phyloP scores from a whole-genome alignment of 208 protist species.

The Leishmania aethiopica region DNA sequence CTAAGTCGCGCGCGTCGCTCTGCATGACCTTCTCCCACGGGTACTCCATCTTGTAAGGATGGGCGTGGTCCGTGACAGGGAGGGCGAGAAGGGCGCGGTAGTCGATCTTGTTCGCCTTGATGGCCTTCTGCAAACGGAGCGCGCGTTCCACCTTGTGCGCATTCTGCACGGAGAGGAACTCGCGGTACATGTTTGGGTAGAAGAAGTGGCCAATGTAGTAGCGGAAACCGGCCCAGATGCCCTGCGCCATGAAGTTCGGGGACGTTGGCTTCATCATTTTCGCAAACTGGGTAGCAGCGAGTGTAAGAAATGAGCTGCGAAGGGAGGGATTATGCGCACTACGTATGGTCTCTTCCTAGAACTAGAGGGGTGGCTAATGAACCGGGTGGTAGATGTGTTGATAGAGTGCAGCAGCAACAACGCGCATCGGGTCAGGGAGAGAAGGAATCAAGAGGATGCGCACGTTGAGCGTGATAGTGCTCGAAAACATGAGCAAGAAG shows the following conservation, averaged over 20 bases:
- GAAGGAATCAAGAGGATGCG: neutral
- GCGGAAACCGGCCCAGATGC: constrained; percentile 86
- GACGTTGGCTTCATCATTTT: constrained; percentile 83
- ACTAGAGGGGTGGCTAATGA: neutral
- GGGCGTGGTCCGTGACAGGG: constrained; percentile 89
- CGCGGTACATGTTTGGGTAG: constrained; percentile 91
- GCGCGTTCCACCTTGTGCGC: constrained; percentile 89
- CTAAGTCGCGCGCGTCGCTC: constrained; percentile 77
- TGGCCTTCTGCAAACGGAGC: constrained; percentile 86
- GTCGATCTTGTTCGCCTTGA: constrained; percentile 94
- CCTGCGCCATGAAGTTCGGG: constrained; percentile 80
- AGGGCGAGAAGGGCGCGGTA: constrained; percentile 88
- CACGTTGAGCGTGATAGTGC: neutral
- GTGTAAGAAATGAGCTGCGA: neutral
- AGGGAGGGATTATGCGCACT: neutral
- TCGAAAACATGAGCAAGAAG: neutral
- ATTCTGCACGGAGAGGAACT: constrained; percentile 89
- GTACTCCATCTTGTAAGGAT: constrained; percentile 94
- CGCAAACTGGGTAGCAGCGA: neutral
- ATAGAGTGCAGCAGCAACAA: neutral
- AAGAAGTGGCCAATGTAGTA: constrained; percentile 92
- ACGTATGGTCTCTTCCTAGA: neutral
- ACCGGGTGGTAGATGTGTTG: neutral
- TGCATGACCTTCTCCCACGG: constrained; percentile 92
- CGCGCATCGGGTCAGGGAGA: neutral